Conservation (phyloP, 1,284 basidiomycete genomes). For the Cryptococcus hybrid region DNA sequence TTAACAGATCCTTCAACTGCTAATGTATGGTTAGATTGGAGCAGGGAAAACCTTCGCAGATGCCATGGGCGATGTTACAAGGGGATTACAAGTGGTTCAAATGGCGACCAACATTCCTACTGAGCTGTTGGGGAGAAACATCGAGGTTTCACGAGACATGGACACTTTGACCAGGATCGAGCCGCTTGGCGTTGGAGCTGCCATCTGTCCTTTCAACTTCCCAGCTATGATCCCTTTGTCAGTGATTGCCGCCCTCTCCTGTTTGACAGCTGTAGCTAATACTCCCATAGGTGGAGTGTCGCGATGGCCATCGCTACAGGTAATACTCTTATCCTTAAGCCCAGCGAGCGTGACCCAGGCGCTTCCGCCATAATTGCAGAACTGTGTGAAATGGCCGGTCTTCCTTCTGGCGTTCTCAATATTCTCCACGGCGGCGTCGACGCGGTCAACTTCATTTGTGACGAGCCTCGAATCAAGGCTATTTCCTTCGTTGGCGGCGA, state of each 20-base stretch:
- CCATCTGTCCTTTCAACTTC: constrained; percentile 79
- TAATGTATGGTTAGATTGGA: too few species aligned
- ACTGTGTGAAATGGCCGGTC: constrained; percentile 73
- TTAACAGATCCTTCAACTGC: too few species aligned
- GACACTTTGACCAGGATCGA: constrained; percentile 64
- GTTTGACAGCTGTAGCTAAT: too few species aligned
- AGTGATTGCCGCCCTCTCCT: too few species aligned
- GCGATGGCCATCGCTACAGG: constrained; percentile 54
- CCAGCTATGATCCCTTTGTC: constrained; percentile 68
- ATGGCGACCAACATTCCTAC: constrained; percentile 79
- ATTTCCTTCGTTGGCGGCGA: constrained; percentile 99
- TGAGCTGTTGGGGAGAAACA: constrained; percentile 80
- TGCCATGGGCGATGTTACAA: constrained; percentile 90
- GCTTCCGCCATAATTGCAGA: constrained; percentile 98
- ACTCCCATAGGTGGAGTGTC: too few species aligned
- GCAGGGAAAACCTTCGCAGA: constrained; percentile 72
- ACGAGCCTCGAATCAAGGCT: constrained; percentile 85
- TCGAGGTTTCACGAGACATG: constrained; percentile 97
- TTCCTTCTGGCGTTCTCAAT: constrained; percentile 73
- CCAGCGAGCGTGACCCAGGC: constrained; percentile 93
- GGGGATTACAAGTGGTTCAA: constrained; percentile 91
- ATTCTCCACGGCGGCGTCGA: constrained; percentile 85
- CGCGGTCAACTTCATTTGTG: constrained; percentile 92
- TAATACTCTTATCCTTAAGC: constrained; percentile 93
- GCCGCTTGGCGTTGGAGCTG: constrained; percentile 65